Base-by-base conservation (phyloP, 257 asterid species). In the Echium plantagineum region DNA sequence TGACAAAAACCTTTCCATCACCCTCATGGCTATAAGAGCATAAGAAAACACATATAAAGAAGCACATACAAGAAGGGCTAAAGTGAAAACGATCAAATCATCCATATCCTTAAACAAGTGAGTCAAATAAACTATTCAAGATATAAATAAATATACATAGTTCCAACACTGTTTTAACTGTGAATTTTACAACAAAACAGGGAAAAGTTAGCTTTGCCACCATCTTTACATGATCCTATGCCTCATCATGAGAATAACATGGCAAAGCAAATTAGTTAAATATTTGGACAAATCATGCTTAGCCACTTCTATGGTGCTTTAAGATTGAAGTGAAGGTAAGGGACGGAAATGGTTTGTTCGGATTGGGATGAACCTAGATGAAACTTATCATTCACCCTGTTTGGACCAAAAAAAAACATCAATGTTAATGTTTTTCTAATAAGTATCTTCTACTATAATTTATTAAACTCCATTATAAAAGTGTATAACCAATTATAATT, bases 201-300 rank as follows among this genome's bases (percentile, higher is more conserved):
- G 30, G 21, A 52, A 7, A 21, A 7, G 20, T 70, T 47, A 52
- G 70, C 32, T 70, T 57, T 19, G 55, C 15, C 70, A 70, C 57
- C 35, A 64, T n/a, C 70, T 70, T 64, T 61, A 55, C 69, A 57
- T 69, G 63, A n/a, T 9, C 10, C 10, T 3, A 55, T 55, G 21
- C 8, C 47, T 55, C 31, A 19, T 20, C 10, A 26, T 10, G 28
- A 55, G 21, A 4, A 55, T 21, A 7, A 55, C n/a, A 55, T 55
- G 59, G 22, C 21, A 52, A 52, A 52, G 21, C 56, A 52, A 52
- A 52, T 7, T 20, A 52, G 21, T 52, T 52, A 7, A 52, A 9
- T 17, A 52, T 6, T 7, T 17, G n/a, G n/a, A n/a, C n/a, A n/a
- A n/a, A n/a, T n/a, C n/a, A n/a, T n/a, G n/a, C n/a, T n/a, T n/a